Evolutionary conservation across 129 eudicot species (phyloP), one percentile per base, ranked within the genome.

Genomic region (Kitagawia praeruptora): DNA sequence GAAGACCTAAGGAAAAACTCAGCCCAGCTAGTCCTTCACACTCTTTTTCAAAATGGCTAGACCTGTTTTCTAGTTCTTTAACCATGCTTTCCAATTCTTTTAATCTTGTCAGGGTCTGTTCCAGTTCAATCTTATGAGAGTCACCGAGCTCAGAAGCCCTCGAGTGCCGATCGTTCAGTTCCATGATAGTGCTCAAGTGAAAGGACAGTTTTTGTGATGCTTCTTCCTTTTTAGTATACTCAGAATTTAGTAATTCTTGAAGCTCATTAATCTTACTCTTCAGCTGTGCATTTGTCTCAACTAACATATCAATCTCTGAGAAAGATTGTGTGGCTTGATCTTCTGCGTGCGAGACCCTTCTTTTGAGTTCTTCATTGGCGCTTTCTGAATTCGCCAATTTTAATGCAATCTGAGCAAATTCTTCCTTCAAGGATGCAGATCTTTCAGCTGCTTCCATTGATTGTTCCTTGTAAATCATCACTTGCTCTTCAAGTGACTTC

Each of bases 201-300:
- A 42, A 31, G 14, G 73, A 67, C 73, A 95, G 80, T 84, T 86
- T 83, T 80, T 82, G 81, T 73, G 71, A 70, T 77, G 88, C 73
- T 38, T 83, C 86, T 85, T 92, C 97, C 87, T 80, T 92, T 82
- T 90, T 97, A 42, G 82, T 83, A 58, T 70, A 58, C 41, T 75
- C 80, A 28, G 75, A 70, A 47, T 70, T 80, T 23, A 92, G 83
- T 67, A 76, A 82, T 63, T 82, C 91, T 80, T 95, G 90, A 78
- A 95, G 91, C 80, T 92, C 97, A 56, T 86, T 88, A 75, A 88
- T 82, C 86, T 81, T 88, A 78, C 72, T 85, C 83, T 87, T 85
- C 44, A 94, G 91, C 77, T 91, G 88, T 70, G 83, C 74, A 75
- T 85, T 89, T 74, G 90, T 91, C 71, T 88, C 93, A 4, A 86